Evolutionary conservation across 2,329 filamentous ascomycete species (phyloP), one percentile per base, ranked within the genome.

Genomic region (Mycogone perniciosa): DNA sequence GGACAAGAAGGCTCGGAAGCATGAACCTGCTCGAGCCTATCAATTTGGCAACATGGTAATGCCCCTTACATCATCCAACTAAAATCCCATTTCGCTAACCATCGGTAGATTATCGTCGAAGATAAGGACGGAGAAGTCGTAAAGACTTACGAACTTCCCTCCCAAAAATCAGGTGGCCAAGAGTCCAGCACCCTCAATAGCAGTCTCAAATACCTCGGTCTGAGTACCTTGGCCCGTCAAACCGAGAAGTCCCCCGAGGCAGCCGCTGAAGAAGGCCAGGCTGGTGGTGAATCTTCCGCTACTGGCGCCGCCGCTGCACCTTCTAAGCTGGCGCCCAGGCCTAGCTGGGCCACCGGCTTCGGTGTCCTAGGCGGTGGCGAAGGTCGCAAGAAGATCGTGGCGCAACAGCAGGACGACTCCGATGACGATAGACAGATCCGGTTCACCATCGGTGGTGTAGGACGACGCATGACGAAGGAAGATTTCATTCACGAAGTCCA

Each of bases 111-210:
- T 57, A 92, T 95, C 63, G 86, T 95, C 11, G 88, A 95, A 69
- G 88, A 95, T 55, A 86, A 88, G 65, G 85, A 91, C 59, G 88
- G 88, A 40, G 89, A 95, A 64, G 89, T 95, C 31, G 80, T 95
- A 64, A 91, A 91, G 71, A 84, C 88, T 51, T 91, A 90, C 63
- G 84, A 91, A 56, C 77, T 92, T 30, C 84, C 86, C 1, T 71
- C 76, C 0, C 68, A 79, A 29, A 80, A 76, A 55, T 54, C 58
- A 0, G 71, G 74, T 9, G 63, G 63, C 11, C 71, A 68, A 52
- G 68, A 73, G 9, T 65, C 59, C 13, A 69, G 67, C 40, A 54
- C 69, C 13, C 62, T 77, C 31, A 67, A 69, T 13, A 68, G 73
- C 27, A 68, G 76, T 50, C 67, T 80, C 34, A 80, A 79, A 60